Evolutionary conservation across 2,329 filamentous ascomycete species (phyloP).

Genomic region (Hymenoscyphus scutula): DNA sequence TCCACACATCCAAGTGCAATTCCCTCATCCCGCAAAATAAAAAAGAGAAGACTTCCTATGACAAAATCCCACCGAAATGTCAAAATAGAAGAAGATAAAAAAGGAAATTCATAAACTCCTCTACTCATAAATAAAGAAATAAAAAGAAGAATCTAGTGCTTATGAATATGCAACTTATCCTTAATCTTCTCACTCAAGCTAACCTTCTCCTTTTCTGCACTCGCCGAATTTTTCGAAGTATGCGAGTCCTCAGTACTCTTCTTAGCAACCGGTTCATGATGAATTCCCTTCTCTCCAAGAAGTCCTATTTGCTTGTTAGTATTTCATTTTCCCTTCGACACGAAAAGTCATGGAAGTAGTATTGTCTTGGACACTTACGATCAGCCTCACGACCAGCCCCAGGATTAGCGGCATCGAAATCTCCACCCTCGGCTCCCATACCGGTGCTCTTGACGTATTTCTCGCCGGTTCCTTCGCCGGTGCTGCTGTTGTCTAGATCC

Average conservation of each 20-base stretch:
- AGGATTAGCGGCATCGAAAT: constrained; percentile 63
- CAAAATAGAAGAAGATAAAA: not conserved
- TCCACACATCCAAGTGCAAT: not conserved
- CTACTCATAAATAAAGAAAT: not conserved
- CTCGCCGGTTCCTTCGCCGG: constrained; percentile 51
- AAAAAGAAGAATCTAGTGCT: not conserved
- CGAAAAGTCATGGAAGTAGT: constrained; percentile 6
- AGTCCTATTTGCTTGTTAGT: constrained; percentile 42
- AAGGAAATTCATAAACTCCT: not conserved
- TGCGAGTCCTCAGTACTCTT: not conserved
- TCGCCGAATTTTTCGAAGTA: constrained; percentile 21
- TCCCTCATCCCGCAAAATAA: not conserved
- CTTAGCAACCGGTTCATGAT: constrained; percentile 27
- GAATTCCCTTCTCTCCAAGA: constrained; percentile 51
- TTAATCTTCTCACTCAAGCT: constrained; percentile 65
- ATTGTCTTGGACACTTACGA: constrained; percentile 43
- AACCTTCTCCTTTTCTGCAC: constrained; percentile 35
- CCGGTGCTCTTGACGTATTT: constrained; percentile 57
- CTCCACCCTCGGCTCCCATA: constrained; percentile 61
- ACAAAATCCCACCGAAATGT: not conserved
- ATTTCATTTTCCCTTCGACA: not conserved
- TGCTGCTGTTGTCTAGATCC: constrained; percentile 33
- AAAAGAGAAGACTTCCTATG: not conserved
- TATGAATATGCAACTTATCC: constrained; percentile 57
- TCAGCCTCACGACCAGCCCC: constrained; percentile 67